A percentile compares a stretch with the other conserved stretches of the same genome.
These are phyloP conservation scores for Aspergillus ostianus DNA, from an alignment of 495 filamentous ascomycete species.

Conservation along the genomic window DNA sequence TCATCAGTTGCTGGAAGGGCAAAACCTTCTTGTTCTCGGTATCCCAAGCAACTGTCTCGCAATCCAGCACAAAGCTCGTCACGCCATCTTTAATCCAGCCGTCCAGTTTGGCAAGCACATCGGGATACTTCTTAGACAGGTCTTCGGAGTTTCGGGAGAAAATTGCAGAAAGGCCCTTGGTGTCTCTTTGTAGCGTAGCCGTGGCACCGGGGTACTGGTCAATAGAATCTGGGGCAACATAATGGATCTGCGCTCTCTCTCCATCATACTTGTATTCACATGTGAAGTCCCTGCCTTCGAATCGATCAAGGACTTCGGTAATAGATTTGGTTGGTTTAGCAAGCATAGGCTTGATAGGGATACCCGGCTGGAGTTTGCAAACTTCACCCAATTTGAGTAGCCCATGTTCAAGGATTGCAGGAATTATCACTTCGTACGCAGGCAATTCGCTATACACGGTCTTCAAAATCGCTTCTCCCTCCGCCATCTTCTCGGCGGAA, in stretches of 20 bases:
- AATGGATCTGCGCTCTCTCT: constrained; percentile 95
- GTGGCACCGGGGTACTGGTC: constrained; percentile 58
- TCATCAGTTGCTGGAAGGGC: constrained; percentile 98
- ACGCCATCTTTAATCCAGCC: constrained; percentile 88
- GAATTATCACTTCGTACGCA: constrained; percentile 93
- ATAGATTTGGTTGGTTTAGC: constrained; percentile 99
- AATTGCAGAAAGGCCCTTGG: constrained; percentile 73
- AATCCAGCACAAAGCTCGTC: constrained; percentile 93
- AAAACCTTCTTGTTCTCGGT: constrained; percentile 86
- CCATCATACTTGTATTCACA: constrained; percentile 99
- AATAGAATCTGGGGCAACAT: constrained; percentile 77
- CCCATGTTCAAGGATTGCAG: constrained; percentile 80
- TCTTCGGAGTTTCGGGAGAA: constrained; percentile 98
- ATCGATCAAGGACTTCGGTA: constrained; percentile 94
- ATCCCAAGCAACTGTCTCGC: constrained; percentile 99
- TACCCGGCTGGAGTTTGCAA: constrained; percentile 91
- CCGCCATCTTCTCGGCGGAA: constrained; percentile 68
- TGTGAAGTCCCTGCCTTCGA: constrained; percentile 92
- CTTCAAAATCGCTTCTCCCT: constrained; percentile 83
- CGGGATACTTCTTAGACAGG: constrained; percentile 94
- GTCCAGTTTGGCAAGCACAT: constrained; percentile 82
- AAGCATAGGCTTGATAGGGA: constrained; percentile 97
- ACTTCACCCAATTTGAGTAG: constrained; percentile 75
- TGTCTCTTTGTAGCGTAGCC: constrained; percentile 48
- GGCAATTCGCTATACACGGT: constrained; percentile 92